Evolutionary conservation across 305 asterid genomes (phyloP).

Genomic region (Solanum aculeatissimum): DNA sequence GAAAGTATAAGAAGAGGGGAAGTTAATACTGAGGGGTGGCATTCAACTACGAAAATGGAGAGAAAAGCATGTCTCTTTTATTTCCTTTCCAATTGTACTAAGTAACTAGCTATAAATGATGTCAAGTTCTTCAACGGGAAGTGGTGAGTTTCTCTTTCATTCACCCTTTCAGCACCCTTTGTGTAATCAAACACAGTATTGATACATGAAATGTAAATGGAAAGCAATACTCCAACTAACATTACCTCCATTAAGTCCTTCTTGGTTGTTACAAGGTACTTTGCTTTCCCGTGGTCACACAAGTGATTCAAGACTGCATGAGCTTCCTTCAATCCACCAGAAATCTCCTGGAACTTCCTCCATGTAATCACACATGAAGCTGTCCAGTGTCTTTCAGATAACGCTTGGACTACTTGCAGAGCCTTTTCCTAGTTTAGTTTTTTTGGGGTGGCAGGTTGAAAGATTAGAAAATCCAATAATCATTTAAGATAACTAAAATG

Average conservation of each 20-base stretch:
- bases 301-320: slow-evolving; percentile 52
- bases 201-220: not conserved
- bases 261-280: slow-evolving; percentile 25
- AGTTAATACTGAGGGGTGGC: not conserved
- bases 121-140: not conserved
- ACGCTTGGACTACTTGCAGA: slow-evolving; percentile 32
- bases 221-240: not conserved
- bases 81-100: not conserved
- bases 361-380: slow-evolving; percentile 52
- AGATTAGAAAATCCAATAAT: not conserved
- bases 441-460: not conserved
- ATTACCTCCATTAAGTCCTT: slow-evolving; percentile 48
- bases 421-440: slow-evolving; percentile 36
- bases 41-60: not conserved
- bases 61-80: not conserved
- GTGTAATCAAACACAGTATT: not conserved
- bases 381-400: slow-evolving; percentile 68
- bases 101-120: not conserved
- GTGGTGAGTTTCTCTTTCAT: not conserved
- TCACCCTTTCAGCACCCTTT: not conserved
- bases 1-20: not conserved
- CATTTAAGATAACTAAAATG: not conserved
- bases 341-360: slow-evolving; percentile 46
- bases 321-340: slow-evolving; percentile 54
- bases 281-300: slow-evolving; percentile 42